phyloP scores from a whole-genome alignment of 1,284 basidiomycete genomes.

The Phylloporus gajari region DNA sequence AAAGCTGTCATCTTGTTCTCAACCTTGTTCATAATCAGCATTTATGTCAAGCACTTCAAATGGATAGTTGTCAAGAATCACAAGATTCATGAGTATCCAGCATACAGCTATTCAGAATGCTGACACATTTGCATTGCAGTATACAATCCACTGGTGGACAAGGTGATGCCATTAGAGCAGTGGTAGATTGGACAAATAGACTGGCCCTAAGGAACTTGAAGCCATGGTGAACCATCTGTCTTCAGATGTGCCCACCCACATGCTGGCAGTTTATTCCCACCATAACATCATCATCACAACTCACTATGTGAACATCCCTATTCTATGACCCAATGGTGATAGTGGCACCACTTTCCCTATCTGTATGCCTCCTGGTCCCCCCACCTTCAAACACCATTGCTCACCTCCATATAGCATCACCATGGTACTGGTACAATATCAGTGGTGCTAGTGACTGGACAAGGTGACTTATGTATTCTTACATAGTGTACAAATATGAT shows the following conservation, averaged over 20 bases:
- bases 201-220: slow-evolving; percentile 30
- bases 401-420: no score
- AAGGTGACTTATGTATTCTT: no score
- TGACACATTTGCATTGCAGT: slow-evolving; percentile 47
- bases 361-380: slow-evolving; percentile 55
- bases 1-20: slow-evolving; percentile 94
- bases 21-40: slow-evolving; percentile 78
- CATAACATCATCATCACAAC: slow-evolving; percentile 67
- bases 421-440: no score
- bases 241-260: slow-evolving; percentile 61
- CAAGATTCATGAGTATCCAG: slow-evolving; percentile 77
- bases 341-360: slow-evolving; percentile 58
- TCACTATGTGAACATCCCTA: slow-evolving; percentile 57
- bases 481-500: no score
- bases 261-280: slow-evolving; percentile 59
- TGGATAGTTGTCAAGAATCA: slow-evolving; percentile 93
- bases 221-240: slow-evolving; percentile 42
- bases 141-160: slow-evolving; percentile 64
- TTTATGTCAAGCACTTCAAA: slow-evolving; percentile 96
- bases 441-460: no score
- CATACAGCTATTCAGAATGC: neutral
- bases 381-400: no score
- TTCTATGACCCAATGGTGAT: slow-evolving; percentile 53
- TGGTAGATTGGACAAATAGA: slow-evolving; percentile 16
- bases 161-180: slow-evolving; percentile 47